Percentiles rank a stretch among this genome's conserved stretches.
Evolutionary conservation across 805 yeast genomes (phyloP).

Genomic region (Nakazawaea ernobii): DNA sequence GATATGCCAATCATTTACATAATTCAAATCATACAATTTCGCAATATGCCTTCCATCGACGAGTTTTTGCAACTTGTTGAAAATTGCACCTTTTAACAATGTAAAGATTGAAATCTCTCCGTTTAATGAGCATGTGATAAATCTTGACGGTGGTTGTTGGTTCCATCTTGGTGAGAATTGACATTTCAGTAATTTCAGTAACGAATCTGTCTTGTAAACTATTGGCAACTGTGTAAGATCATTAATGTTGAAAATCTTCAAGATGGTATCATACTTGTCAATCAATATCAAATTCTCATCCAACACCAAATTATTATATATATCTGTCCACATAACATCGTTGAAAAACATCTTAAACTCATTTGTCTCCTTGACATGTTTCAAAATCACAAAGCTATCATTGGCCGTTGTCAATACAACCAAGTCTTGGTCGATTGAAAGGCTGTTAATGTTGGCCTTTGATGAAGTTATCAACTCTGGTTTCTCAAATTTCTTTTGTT

Average conservation of each 20-base stretch:
- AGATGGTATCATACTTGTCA: conserved; percentile 17
- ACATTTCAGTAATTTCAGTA: conserved; percentile 26
- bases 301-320: conserved; percentile 19
- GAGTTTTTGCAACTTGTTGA: not conserved
- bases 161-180: conserved; percentile 28
- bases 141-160: conserved; percentile 7
- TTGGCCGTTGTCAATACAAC: conserved; percentile 2
- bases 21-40: no score
- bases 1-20: no score
- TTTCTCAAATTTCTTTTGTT: conserved; percentile 19
- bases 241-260: conserved; percentile 12
- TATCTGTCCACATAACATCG: conserved; percentile 13
- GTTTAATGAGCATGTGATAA: conserved; percentile 29
- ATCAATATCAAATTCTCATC: conserved; percentile 13
- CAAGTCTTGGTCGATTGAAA: not conserved
- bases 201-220: conserved; percentile 15
- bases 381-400: conserved; percentile 14
- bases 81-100: conserved; percentile 10
- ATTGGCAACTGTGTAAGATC: conserved; percentile 1
- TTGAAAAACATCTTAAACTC: conserved; percentile 12
- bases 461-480: conserved; percentile 9
- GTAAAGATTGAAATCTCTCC: conserved; percentile 30
- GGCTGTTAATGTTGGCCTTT: not conserved
- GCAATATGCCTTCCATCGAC: not conserved
- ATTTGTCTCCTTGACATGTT: conserved; percentile 14